These are phyloP conservation scores for Candida ipomoeae DNA, from an alignment of 805 yeast genomes.

Conservation along the genomic window DNA sequence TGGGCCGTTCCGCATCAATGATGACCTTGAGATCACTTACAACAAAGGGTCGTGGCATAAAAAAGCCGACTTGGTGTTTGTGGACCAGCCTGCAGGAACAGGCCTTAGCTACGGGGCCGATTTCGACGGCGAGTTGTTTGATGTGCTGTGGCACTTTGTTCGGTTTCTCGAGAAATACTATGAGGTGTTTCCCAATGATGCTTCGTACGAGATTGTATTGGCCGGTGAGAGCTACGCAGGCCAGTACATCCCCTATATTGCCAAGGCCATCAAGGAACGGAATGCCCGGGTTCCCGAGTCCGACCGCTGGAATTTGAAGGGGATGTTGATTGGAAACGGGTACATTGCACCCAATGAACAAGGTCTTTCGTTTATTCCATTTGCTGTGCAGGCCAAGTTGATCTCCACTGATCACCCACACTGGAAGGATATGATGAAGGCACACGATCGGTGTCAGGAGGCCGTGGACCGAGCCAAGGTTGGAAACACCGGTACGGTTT, in stretches of 20 bases:
- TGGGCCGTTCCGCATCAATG: constrained; percentile 75
- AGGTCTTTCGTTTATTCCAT: constrained; percentile 75
- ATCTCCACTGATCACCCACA: constrained; percentile 39
- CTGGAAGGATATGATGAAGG: constrained; percentile 39
- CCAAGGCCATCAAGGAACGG: constrained; percentile 51
- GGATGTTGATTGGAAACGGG: constrained; percentile 83
- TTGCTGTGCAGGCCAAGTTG: constrained; percentile 55
- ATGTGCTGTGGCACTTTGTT: constrained; percentile 61
- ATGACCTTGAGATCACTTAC: constrained; percentile 38
- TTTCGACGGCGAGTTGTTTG: constrained; percentile 50
- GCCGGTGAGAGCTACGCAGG: constrained; percentile 99
- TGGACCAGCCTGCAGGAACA: constrained; percentile 94
- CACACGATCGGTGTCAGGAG: constrained; percentile 61
- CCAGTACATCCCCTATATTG: constrained; percentile 89
- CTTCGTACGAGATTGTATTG: constrained; percentile 57
- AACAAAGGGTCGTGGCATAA: constrained; percentile 85
- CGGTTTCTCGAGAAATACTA: constrained; percentile 64
- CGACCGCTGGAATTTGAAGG: constrained; percentile 45
- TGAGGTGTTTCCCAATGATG: constrained; percentile 68
- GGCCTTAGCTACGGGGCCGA: constrained; percentile 71
- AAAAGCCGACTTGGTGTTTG: constrained; percentile 70
- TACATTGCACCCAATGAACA: constrained; percentile 91
- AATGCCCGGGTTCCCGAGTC: constrained; percentile 26
- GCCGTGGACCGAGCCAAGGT: constrained; percentile 30
- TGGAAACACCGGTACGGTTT: constrained; percentile 13